Evolutionary conservation across 495 filamentous ascomycete species (phyloP).

Genomic region (Pseudomonodictys pantanalensis): DNA sequence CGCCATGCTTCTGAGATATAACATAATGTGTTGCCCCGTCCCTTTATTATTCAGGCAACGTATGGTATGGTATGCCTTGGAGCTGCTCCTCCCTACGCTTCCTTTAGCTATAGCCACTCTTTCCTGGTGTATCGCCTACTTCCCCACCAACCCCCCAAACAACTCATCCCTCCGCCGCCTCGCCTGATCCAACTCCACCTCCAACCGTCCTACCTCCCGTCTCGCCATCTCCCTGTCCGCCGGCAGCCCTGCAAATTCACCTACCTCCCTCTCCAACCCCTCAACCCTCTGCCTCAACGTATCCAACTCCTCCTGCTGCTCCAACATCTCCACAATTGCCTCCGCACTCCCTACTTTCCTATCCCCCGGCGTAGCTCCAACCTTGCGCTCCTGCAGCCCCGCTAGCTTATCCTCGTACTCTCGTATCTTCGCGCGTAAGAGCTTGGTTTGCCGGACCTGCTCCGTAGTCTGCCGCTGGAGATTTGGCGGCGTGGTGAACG

Average conservation of each 20-base stretch:
- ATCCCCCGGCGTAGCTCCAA: background rate
- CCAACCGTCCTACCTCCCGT: conserved; percentile 60
- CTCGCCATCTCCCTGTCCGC: conserved; percentile 65
- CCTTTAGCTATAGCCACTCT: background rate
- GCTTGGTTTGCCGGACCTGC: conserved; percentile 25
- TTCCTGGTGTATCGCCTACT: background rate
- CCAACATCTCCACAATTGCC: conserved; percentile 56
- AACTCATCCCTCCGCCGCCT: conserved; percentile 61
- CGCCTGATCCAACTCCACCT: conserved; percentile 57
- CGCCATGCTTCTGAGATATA: too few relatives aligned
- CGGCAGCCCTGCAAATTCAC: conserved; percentile 65
- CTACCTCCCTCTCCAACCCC: conserved; percentile 57
- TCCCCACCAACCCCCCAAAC: conserved; percentile 57
- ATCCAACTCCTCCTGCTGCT: conserved; percentile 53
- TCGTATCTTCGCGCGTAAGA: conserved; percentile 22
- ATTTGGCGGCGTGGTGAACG: conserved; percentile 16
- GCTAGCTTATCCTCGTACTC: conserved; percentile 29
- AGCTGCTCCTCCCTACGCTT: too few relatives aligned
- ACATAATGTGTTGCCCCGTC: too few relatives aligned
- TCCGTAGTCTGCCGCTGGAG: conserved; percentile 28
- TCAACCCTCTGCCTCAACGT: conserved; percentile 51
- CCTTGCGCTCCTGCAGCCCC: conserved; percentile 1
- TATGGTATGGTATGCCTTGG: too few relatives aligned
- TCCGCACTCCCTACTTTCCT: conserved; percentile 35
- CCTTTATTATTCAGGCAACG: too few relatives aligned